A percentile compares a stretch with the other conserved stretches of the same genome.
Evolutionary conservation across 2,329 filamentous ascomycete genomes (phyloP).

Genomic region (Tolypocladium tundrense): DNA sequence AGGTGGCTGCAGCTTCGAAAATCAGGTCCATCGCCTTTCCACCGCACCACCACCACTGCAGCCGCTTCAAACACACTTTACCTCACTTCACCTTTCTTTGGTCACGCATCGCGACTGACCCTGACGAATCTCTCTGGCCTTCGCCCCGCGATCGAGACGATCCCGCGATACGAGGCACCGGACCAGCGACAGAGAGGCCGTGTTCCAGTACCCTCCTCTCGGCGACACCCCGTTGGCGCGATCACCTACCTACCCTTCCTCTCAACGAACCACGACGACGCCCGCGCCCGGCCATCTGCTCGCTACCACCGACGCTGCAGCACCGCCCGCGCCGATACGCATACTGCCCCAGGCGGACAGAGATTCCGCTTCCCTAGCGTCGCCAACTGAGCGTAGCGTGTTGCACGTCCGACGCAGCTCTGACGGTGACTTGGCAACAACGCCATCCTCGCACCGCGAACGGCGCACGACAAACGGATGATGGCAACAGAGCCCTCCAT

Average conservation of each 20-base stretch:
- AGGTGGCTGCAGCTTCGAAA: constrained; percentile 20
- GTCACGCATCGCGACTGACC: constrained; percentile 9
- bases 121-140: constrained; percentile 4
- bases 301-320: neutral
- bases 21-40: constrained; percentile 13
- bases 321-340: neutral
- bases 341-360: neutral
- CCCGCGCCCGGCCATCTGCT: neutral
- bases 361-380: neutral
- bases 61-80: constrained; percentile 13
- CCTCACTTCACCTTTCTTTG: constrained; percentile 3
- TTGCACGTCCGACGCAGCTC: neutral
- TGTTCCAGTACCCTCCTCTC: neutral
- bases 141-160: constrained; percentile 5
- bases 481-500: constrained; percentile 53
- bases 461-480: constrained; percentile 41
- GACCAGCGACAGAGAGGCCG: neutral
- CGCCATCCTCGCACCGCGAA: constrained; percentile 19
- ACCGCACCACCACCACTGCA: constrained; percentile 17
- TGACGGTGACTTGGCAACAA: constrained; percentile 11
- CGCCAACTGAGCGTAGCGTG: neutral
- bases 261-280: neutral
- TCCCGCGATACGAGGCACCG: constrained; percentile 2
- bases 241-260: neutral
- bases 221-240: neutral